Evolutionary conservation across 352 stramenopile genomes (phyloP), one percentile per base, ranked within the genome.

Genomic region (Pythium rishiriense): DNA sequence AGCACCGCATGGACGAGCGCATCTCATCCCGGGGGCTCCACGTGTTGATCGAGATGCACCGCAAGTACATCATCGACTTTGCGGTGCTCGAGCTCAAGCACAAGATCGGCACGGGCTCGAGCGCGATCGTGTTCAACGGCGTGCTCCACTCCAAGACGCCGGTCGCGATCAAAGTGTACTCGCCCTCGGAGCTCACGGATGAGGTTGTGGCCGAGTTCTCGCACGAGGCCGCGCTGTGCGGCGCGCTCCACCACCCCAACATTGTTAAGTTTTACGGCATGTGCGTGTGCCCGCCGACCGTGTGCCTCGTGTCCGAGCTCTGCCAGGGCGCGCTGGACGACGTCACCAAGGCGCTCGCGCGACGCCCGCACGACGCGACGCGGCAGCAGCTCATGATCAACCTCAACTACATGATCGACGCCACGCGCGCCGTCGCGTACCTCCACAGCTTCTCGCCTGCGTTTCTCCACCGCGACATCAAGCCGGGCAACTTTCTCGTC

Each of bases 211-310:
- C 81, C n/a, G 82, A 85, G 56, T 94, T 93, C 47, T 93, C 83
- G 4, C 83, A 94, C 28, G 85, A 93, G 62, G 85, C 83, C 10
- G 85, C 83, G 2, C 61, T 94, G 12, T 94, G 81, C 60, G 78
- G 80, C 8, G 73, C 81, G 17, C 70, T 94, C 9, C 69, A 87
- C 33, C 85, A 94, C 52, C 81, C 86, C 1, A 95, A 95, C 63
- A 84, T 95, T 47, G 79, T 91, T 58, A 83, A 78, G 58, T 95
- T 95, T 66, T 90, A 91, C 47, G 86, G 84, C 28, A 89, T 95
- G 79, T 95, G 86, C 50, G 79, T 94, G 17, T 88, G 72, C 21
- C 83, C 83, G 14, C 81, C 85, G 1, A 90, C 83, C 12, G 85
- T 94, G 31, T 91, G 81, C 35, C 51, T 94, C 1, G 78, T 94